These are phyloP conservation scores for Macrocybe gigantea DNA, from an alignment of 768 basidiomycete species.

Conservation along the genomic window DNA sequence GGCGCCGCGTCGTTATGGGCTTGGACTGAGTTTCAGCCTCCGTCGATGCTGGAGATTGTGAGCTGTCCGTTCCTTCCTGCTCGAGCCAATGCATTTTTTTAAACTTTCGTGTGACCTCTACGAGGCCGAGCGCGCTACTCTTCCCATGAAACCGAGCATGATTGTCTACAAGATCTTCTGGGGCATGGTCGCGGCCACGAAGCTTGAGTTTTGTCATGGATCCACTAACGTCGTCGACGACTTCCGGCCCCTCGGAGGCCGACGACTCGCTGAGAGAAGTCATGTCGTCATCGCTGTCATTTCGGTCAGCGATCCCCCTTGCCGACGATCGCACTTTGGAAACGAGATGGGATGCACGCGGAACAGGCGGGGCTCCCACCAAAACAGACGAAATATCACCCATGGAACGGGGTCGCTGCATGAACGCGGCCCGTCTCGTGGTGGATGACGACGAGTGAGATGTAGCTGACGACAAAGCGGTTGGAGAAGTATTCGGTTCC, in stretches of 20 bases:
- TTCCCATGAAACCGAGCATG: slow-evolving; percentile 56
- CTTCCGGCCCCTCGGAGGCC: slow-evolving; percentile 28
- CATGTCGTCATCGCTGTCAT: slow-evolving; percentile 16
- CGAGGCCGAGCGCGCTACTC: slow-evolving; percentile 50
- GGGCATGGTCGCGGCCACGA: slow-evolving; percentile 24
- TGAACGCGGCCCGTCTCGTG: not conserved
- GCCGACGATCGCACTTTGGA: no score
- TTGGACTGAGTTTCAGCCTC: slow-evolving; percentile 1
- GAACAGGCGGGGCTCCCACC: no score
- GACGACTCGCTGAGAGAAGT: slow-evolving; percentile 16
- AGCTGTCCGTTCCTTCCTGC: slow-evolving; percentile 10
- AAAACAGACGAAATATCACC: no score
- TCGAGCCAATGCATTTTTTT: slow-evolving; percentile 46
- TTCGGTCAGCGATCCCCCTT: no score
- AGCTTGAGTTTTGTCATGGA: slow-evolving; percentile 29
- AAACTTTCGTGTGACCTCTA: slow-evolving; percentile 47
- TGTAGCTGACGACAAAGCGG: not conserved
- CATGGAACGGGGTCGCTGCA: not conserved
- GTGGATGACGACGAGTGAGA: not conserved
- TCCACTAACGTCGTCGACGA: slow-evolving; percentile 23
- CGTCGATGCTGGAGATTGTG: slow-evolving; percentile 10
- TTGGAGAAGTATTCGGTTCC: no score
- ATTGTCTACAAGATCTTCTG: slow-evolving; percentile 22
- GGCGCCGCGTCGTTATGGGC: slow-evolving; percentile 25
- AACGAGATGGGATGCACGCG: no score